Conservation (phyloP, 2,329 filamentous ascomycete species). For the Trichoderma aggressivum region DNA sequence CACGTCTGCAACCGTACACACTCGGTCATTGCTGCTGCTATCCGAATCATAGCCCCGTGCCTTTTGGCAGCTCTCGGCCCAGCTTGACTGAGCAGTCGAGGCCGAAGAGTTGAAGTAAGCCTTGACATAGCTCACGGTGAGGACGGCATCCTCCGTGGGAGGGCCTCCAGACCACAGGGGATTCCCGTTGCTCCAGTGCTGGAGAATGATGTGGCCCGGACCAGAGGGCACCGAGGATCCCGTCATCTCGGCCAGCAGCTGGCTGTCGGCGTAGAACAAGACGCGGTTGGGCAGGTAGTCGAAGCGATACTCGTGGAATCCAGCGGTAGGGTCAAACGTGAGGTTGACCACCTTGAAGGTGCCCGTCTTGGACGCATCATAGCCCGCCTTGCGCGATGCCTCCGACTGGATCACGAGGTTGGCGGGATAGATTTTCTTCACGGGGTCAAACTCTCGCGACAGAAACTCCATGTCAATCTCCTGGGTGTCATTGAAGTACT, state of each 20-base stretch:
- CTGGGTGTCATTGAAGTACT: conserved; percentile 76
- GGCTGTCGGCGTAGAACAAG: conserved; percentile 65
- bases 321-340: conserved; percentile 61
- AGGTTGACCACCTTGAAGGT: conserved; percentile 58
- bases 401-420: conserved; percentile 74
- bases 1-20: conserved; percentile 27
- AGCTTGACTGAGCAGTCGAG: conserved; percentile 19
- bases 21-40: not conserved
- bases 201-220: conserved; percentile 65
- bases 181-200: conserved; percentile 78
- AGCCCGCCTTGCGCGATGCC: conserved; percentile 55
- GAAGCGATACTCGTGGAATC: conserved; percentile 76
- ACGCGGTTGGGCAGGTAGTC: conserved; percentile 65
- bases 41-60: not conserved
- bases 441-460: conserved; percentile 57
- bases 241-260: conserved; percentile 53
- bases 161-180: conserved; percentile 68
- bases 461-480: conserved; percentile 82
- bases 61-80: conserved; percentile 19
- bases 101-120: conserved; percentile 74
- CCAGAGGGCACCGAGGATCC: conserved; percentile 55
- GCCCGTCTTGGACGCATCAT: conserved; percentile 57
- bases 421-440: conserved; percentile 53
- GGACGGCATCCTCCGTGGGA: conserved; percentile 57
- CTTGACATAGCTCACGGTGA: conserved; percentile 68